Evolutionary conservation across 192 early-diverging fungal species (phyloP).

Genomic region (Endogone sp.): DNA sequence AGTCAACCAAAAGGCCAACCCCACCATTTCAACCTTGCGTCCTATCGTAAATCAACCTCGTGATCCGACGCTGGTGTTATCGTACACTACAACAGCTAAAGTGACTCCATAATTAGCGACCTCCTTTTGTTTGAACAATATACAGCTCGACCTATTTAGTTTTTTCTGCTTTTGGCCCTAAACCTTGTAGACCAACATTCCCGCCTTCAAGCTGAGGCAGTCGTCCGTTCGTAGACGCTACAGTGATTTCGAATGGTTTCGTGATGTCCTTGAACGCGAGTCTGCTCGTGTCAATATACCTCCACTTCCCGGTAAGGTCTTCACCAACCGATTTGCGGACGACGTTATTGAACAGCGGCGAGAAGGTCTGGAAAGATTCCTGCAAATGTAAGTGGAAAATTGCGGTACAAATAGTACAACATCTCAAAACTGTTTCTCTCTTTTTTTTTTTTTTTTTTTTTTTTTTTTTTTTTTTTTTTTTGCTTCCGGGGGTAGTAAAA

Average conservation of each 20-base stretch:
- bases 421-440: conserved; percentile 1
- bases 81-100: no score
- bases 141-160: conserved; percentile 7
- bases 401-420: background rate
- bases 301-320: conserved; percentile 93
- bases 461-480: no score
- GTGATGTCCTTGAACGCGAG: conserved; percentile 91
- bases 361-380: conserved; percentile 86
- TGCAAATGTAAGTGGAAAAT: conserved; percentile 78
- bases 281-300: conserved; percentile 92
- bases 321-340: conserved; percentile 92
- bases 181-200: conserved; percentile 82
- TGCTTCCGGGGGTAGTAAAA: conserved; percentile 25
- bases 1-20: conserved; percentile 20
- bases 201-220: conserved; percentile 85
- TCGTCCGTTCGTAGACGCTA: conserved; percentile 88
- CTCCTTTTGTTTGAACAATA: no score
- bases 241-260: conserved; percentile 99
- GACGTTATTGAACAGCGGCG: conserved; percentile 93
- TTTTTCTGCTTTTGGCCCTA: conserved; percentile 12
- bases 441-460: conserved; percentile 10
- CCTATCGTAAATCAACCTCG: background rate
- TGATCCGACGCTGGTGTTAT: background rate
- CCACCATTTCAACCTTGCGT: background rate
- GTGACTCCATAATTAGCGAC: no score